Evolutionary conservation across 345 rosid genomes (phyloP).

Genomic region (Fremontodendron californicum): DNA sequence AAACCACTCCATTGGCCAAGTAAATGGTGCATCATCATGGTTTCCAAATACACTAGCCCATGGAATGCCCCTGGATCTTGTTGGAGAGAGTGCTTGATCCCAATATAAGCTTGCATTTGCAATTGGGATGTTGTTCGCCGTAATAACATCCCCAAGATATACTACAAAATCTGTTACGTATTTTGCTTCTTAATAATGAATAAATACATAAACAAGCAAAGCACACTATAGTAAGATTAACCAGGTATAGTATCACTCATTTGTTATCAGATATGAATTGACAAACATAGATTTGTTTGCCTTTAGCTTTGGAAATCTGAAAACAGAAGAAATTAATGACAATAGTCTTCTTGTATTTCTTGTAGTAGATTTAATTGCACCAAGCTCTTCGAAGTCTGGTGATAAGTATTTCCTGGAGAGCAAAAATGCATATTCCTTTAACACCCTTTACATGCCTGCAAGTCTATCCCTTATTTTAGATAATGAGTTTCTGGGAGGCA

Average conservation of each 20-base stretch:
- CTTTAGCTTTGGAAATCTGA: background rate
- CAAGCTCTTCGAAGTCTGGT: background rate
- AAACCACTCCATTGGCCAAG: slow-evolving; percentile 80
- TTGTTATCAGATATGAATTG: background rate
- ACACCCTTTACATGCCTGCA: background rate
- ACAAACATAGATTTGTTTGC: background rate
- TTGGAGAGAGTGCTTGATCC: slow-evolving; percentile 76
- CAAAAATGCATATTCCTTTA: background rate
- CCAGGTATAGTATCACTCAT: background rate
- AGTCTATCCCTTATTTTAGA: background rate
- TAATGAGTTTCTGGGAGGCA: background rate
- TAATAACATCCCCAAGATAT: slow-evolving; percentile 85
- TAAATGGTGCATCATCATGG: slow-evolving; percentile 79
- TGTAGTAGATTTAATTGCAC: background rate
- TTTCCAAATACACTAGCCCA: slow-evolving; percentile 82
- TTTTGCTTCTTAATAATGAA: slow-evolving; percentile 63
- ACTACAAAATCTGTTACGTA: slow-evolving; percentile 61
- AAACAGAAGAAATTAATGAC: background rate
- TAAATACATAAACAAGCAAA: background rate
- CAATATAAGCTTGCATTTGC: slow-evolving; percentile 78
- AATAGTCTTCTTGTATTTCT: background rate
- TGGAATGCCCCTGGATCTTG: slow-evolving; percentile 60
- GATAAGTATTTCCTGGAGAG: background rate
- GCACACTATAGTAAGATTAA: background rate
- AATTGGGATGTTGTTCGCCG: slow-evolving; percentile 68